Conservation (phyloP, 1,284 basidiomycete genomes). For the Cystobasidium sp. region DNA sequence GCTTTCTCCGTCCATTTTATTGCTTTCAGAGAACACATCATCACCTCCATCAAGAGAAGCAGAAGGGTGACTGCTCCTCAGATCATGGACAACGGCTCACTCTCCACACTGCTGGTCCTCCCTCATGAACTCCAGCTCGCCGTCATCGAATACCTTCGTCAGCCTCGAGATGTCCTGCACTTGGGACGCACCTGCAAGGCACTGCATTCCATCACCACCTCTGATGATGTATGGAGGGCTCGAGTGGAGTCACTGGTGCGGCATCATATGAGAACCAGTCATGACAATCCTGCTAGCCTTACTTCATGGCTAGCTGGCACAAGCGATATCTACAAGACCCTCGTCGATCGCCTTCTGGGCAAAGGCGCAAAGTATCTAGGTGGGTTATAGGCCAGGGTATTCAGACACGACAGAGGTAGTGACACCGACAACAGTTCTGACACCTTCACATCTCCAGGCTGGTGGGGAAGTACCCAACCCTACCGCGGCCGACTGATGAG, state of each 20-base stretch:
- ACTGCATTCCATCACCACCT: constrained; percentile 9
- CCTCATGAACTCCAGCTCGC: constrained; percentile 33
- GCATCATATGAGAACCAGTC: neutral
- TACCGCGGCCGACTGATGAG: constrained; percentile 33
- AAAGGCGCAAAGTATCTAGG: constrained; percentile 27
- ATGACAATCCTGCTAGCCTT: neutral
- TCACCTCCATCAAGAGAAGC: too few relatives aligned
- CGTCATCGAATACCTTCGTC: constrained; percentile 17
- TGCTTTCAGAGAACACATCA: too few relatives aligned
- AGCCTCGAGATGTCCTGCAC: constrained; percentile 23
- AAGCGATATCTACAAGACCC: constrained; percentile 14
- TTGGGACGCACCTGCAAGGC: constrained; percentile 18
- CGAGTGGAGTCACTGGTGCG: constrained; percentile 13
- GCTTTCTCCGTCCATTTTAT: too few relatives aligned
- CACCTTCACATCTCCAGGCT: constrained; percentile 8
- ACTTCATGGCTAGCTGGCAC: neutral
- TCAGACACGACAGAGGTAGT: too few relatives aligned
- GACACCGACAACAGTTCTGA: neutral
- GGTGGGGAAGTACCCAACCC: constrained; percentile 33
- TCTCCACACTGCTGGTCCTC: constrained; percentile 18
- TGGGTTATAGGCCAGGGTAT: neutral
- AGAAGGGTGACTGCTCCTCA: too few relatives aligned
- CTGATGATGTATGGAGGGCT: constrained; percentile 34
- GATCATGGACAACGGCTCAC: neutral
- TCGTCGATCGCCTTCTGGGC: constrained; percentile 18